phyloP scores from a whole-genome alignment of 1,284 basidiomycete species.

The Rhodotorula glutinis region DNA sequence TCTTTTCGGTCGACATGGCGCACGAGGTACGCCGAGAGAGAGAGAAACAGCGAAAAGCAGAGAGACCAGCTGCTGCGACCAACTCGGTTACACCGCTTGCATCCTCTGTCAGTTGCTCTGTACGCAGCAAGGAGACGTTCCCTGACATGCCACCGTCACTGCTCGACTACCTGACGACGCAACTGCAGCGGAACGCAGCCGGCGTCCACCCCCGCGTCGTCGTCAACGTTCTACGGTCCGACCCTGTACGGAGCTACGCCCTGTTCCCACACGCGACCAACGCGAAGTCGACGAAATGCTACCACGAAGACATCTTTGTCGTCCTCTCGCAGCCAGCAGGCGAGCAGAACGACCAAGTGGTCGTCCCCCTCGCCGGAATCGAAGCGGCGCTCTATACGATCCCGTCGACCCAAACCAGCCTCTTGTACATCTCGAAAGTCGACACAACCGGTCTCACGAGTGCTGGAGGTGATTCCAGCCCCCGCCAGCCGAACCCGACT shows the following conservation, averaged over 20 bases:
- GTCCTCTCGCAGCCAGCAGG: constrained; percentile 11
- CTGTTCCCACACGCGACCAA: constrained; percentile 69
- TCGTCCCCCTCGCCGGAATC: constrained; percentile 67
- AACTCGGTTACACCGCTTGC: no score
- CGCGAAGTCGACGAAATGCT: constrained; percentile 56
- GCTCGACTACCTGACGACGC: constrained; percentile 62
- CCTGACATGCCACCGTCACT: constrained; percentile 47
- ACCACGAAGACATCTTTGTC: constrained; percentile 70
- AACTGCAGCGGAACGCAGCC: constrained; percentile 53
- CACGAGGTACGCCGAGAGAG: not conserved
- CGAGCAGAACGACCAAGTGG: constrained; percentile 40
- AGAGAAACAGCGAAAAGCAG: not conserved
- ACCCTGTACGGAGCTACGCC: constrained; percentile 61
- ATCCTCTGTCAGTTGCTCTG: no score
- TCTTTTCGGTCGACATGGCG: not conserved
- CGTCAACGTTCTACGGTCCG: constrained; percentile 68
- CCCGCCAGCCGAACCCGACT: constrained; percentile 54
- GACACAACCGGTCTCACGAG: constrained; percentile 77
- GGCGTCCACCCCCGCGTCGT: constrained; percentile 60
- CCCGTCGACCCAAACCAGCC: constrained; percentile 63
- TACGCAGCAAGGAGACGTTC: no score
- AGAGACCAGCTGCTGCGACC: no score
- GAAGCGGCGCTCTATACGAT: constrained; percentile 77
- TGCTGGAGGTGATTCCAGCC: not conserved
- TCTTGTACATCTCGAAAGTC: constrained; percentile 90